Base-by-base conservation (phyloP, 495 filamentous ascomycete genomes). In the Penicillium turbatum region DNA sequence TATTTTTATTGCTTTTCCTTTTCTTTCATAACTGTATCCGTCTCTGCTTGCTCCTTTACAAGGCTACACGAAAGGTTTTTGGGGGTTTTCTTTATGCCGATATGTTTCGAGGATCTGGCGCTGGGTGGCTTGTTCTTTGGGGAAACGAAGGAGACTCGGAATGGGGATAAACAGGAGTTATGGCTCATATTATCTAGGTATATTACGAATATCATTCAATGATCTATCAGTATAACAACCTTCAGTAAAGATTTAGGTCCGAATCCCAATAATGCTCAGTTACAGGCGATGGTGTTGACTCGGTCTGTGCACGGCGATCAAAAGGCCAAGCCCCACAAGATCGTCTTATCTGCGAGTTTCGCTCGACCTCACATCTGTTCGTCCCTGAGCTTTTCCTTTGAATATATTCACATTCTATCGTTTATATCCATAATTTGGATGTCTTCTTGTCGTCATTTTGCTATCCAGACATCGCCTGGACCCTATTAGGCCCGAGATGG, bases 291-390 rank as follows among this genome's bases (percentile, higher is more conserved):
- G 38, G 16, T 26, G 39, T 44, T 19, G 26, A 44, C 17, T 48
- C 26, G 42, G 42, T 54, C 38, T 46, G 55, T 62, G 61, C 63
- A 61, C 63, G 60, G 49, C 60, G 56, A 59, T 57, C 54, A 53
- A 53, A n/a, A 56, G 12, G 43, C 43, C 36, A 47, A 37, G 53
- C 61, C 64, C 64, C 64, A 64, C 64, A 62, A 16, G 61, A 66
- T 64, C 54, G 46, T 49, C 60, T 48, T 38, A 42, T 48, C 49
- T 7, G 39, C 41, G n/a, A 42, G 42, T 51, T 31, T 53, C 21
- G 35, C 38, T 35, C 21, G 6, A 39, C 43, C n/a, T 53, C 38
- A 44, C 30, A 12, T 36, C 26, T 53, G 19, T 38, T 46, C 40
- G 27, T 17, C 21, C 26, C 8, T 13, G 15, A 46, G 5, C 21